Base-by-base conservation (phyloP, 2,329 filamentous ascomycete genomes). In the Bipolaris cookei region DNA sequence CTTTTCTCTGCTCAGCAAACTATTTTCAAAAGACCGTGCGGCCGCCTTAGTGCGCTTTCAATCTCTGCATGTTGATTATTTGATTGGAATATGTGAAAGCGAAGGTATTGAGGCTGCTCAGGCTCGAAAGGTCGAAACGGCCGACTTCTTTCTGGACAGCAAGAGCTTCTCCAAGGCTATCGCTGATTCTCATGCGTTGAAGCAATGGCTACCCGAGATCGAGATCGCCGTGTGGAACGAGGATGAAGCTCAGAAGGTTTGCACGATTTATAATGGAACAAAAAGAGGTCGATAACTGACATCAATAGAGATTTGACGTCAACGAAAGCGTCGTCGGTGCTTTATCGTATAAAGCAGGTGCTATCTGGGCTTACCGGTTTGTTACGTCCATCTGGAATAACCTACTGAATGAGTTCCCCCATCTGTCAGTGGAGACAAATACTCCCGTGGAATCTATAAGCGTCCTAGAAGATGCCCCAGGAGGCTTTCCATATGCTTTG, bases 401-500 rank as follows among this genome's bases (percentile, higher is more conserved):
- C 10, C 47, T 63, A 10, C 44, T 58, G 6, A 16, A 10, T 0
- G 52, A 58, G 0, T 61, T 59, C 4, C 78, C 11, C 4, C 7
- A 50, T 11, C 23, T 55, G 8, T 55, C 52, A 4, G 32, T 51
- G n/a, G 52, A 51, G 25, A 51, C 46, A 2, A 55, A 45, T 1
- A 45, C 52, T n/a, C 46, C 52, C 7, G 52, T 51, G 13, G 64
- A 70, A 20, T 67, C 57, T 4, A 64, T 80, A n/a, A 23, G 38
- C 13, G 54, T 53, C 1, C 41, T 62, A 6, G 13, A 62, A 0
- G 57, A 70, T 4, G 63, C 67, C 14, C 78, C 72, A 1, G 84
- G 82, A 41, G 47, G 54, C 47, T 61, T 58, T 21, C 60, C 60
- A 4, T 63, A 61, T 63, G 67, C 71, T 1, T 64, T 87, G 4